phyloP scores from a whole-genome alignment of 1,284 basidiomycete species.

The Apiotrichum brassicae region DNA sequence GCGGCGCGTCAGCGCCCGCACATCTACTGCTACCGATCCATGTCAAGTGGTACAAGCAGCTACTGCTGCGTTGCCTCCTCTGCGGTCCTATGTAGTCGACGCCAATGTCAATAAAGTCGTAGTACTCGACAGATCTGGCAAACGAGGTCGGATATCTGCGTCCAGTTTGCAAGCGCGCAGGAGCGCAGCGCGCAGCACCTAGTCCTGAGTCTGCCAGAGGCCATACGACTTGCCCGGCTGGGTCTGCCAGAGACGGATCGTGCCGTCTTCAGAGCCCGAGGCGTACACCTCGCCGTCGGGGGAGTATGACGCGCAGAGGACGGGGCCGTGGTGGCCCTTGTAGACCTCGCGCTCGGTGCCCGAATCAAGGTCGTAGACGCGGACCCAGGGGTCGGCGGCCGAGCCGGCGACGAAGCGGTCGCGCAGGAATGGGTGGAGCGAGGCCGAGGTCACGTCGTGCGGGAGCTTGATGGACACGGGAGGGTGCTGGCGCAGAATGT shows the following conservation, averaged over 20 bases:
- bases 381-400: conserved; percentile 87
- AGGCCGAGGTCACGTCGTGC: conserved; percentile 82
- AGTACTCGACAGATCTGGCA: no score
- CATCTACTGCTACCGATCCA: conserved; percentile 3
- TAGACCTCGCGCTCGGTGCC: conserved; percentile 84
- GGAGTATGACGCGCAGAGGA: conserved; percentile 86
- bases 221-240: conserved; percentile 88
- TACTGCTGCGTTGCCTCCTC: neutral
- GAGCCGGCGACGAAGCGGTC: conserved; percentile 93
- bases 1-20: neutral
- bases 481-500: conserved; percentile 52
- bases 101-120: no score
- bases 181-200: no score
- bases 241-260: conserved; percentile 94
- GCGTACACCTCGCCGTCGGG: conserved; percentile 99
- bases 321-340: conserved; percentile 97
- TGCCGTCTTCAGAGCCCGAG: conserved; percentile 73
- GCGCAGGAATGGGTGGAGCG: conserved; percentile 79
- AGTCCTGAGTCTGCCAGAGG: conserved; percentile 63
- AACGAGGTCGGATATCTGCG: no score
- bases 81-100: no score
- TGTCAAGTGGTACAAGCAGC: conserved; percentile 3
- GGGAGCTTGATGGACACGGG: conserved; percentile 53
- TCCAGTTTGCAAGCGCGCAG: no score
- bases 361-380: conserved; percentile 78